These are phyloP conservation scores for Glomus cerebriforme DNA, from an alignment of 192 early-diverging fungal genomes.

Conservation along the genomic window DNA sequence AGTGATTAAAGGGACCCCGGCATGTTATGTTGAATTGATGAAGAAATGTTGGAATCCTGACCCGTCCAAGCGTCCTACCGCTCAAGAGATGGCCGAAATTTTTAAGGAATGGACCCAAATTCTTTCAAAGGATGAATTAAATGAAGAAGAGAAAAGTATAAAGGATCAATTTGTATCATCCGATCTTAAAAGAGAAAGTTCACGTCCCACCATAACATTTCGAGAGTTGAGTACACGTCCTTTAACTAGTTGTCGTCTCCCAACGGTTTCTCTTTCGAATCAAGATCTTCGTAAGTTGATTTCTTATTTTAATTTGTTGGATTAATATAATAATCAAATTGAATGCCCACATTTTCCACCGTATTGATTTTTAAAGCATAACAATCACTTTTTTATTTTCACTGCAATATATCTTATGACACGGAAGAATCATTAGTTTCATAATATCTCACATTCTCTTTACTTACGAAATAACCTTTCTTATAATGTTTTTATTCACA, in stretches of 20 bases:
- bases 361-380: not conserved
- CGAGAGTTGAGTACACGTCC: not conserved
- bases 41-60: constrained; percentile 11
- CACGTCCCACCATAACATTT: not conserved
- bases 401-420: constrained; percentile 8
- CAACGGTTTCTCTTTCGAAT: not conserved
- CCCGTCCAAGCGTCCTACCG: not conserved
- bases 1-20: constrained; percentile 6
- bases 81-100: not conserved
- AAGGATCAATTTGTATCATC: not conserved
- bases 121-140: not conserved
- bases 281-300: not conserved
- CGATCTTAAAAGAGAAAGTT: not conserved
- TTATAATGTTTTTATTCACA: constrained; percentile 13
- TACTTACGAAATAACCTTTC: constrained; percentile 8
- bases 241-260: constrained; percentile 3
- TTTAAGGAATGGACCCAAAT: constrained; percentile 1
- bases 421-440: not conserved
- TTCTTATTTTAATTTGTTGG: constrained; percentile 8
- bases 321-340: constrained; percentile 9
- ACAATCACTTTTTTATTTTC: constrained; percentile 11
- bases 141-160: not conserved
- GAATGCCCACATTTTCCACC: not conserved
- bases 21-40: constrained; percentile 19
- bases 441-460: constrained; percentile 12